These are phyloP conservation scores for Ampelocalamus luodianensis DNA, from an alignment of 176 grass and related monocot genomes.

Conservation along the genomic window DNA sequence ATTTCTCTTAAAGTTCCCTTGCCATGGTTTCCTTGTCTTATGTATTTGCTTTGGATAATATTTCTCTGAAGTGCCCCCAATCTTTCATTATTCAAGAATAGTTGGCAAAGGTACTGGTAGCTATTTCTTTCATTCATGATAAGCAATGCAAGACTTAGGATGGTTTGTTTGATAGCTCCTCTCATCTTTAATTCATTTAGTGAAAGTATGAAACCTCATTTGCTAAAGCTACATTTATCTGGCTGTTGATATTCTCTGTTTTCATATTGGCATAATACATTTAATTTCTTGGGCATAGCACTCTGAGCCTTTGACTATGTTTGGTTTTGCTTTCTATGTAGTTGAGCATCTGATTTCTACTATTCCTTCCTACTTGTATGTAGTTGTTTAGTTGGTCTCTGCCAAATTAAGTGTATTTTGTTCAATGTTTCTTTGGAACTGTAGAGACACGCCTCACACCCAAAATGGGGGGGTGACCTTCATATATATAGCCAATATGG, in stretches of 20 bases:
- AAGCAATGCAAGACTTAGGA: constrained; percentile 12
- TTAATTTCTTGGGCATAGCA: background rate
- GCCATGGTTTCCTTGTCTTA: background rate
- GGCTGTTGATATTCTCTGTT: background rate
- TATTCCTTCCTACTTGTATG: constrained; percentile 18
- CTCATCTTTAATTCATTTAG: background rate
- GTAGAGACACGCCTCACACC: too few relatives aligned
- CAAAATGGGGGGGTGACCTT: too few relatives aligned
- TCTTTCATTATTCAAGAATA: constrained; percentile 18
- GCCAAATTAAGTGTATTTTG: constrained; percentile 4
- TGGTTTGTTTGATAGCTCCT: background rate
- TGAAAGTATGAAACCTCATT: background rate
- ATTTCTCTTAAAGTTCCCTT: background rate
- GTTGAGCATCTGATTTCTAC: background rate
- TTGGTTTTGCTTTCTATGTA: background rate
- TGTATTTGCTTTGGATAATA: constrained; percentile 1
- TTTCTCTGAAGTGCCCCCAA: background rate
- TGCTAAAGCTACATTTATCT: constrained; percentile 1
- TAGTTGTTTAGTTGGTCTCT: constrained; percentile 33
- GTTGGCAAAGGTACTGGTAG: background rate
- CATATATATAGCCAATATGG: too few relatives aligned
- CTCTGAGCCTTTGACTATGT: background rate
- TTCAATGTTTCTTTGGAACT: background rate
- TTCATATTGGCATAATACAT: constrained; percentile 8
- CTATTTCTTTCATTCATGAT: constrained; percentile 22